Evolutionary conservation across 1,284 basidiomycete genomes (phyloP), one percentile per base, ranked within the genome.

Genomic region (Testicularia cyperi): DNA sequence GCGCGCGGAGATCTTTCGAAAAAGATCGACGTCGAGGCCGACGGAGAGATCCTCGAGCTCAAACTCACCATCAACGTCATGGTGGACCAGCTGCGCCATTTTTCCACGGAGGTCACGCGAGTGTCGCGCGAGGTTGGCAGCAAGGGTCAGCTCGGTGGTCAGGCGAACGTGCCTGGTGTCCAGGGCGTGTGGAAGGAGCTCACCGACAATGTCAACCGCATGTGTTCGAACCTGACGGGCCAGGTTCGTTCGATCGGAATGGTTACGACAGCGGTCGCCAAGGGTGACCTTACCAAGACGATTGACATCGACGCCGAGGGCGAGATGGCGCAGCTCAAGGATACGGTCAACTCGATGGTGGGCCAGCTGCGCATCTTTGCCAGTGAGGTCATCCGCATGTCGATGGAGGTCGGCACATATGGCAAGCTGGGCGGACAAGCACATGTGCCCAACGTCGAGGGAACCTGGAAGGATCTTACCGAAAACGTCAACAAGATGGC

Each of bases 21-120:
- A 74, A 92, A 95, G 74, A 97, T 98, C 67, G 90, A 94, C 45
- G 92, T 99, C 68, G 88, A 95, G 72, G 94, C 94, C 2, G 85
- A 87, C 31, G 94, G 95, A 28, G 95, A 98, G 78, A 96, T 98
- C 44, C 81, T 96, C 41, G 94, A 97, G 78, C 80, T 98, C 73
- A 97, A 97, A 80, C 91, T 92, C 56, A 98, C 92, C 26, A 92
- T 99, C 77, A 98, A 98, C 75, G 88, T 88, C 78, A 97, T 96
- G 95, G 91, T 81, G 34, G 86, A 92, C 60, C 82, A 88, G 71
- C 81, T 97, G 26, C 84, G 92, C 84, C 88, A 47, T 80, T 98
- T 80, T 49, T 92, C 95, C 27, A 90, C 90, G 20, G 95, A 98
- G 80, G 94, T 98, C 48, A 95, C 92, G 19, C 83, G 94, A 47